A percentile compares a stretch with the other conserved stretches of the same genome.
Evolutionary conservation across 352 stramenopile genomes (phyloP).

Genomic region (Albugo laibachii): DNA sequence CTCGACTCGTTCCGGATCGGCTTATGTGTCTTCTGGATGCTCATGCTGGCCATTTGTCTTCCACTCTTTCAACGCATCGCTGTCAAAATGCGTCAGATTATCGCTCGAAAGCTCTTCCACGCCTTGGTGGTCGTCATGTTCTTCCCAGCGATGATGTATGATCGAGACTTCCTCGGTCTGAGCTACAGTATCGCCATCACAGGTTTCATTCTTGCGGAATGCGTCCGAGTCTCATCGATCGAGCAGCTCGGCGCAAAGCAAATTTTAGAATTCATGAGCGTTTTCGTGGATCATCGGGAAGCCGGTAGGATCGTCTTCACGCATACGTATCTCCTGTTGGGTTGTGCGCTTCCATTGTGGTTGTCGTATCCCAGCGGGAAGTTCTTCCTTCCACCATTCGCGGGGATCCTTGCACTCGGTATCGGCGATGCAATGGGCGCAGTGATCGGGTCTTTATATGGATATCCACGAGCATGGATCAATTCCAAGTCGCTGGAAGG

Average conservation of each 20-base stretch:
- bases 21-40: not conserved
- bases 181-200: conserved; percentile 58
- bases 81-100: conserved; percentile 26
- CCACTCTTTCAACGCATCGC: not conserved
- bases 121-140: conserved; percentile 64
- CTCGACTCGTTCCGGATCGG: conserved; percentile 4
- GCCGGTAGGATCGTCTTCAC: conserved; percentile 43
- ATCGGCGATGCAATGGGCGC: conserved; percentile 65
- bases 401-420: conserved; percentile 44
- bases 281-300: conserved; percentile 62
- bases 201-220: conserved; percentile 51
- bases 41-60: not conserved
- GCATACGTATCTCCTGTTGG: conserved; percentile 59
- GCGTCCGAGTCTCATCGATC: conserved; percentile 31
- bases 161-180: conserved; percentile 38
- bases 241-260: conserved; percentile 20
- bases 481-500: conserved; percentile 50
- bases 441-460: conserved; percentile 27
- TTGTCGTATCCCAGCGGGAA: conserved; percentile 8
- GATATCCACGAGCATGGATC: conserved; percentile 21
- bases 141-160: conserved; percentile 29
- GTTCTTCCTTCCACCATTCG: conserved; percentile 23
- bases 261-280: conserved; percentile 38
- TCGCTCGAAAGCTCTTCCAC: conserved; percentile 67
- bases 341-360: conserved; percentile 56